These are phyloP conservation scores for Cutaneotrichosporon sp. DNA, from an alignment of 1,284 basidiomycete species.

Conservation along the genomic window DNA sequence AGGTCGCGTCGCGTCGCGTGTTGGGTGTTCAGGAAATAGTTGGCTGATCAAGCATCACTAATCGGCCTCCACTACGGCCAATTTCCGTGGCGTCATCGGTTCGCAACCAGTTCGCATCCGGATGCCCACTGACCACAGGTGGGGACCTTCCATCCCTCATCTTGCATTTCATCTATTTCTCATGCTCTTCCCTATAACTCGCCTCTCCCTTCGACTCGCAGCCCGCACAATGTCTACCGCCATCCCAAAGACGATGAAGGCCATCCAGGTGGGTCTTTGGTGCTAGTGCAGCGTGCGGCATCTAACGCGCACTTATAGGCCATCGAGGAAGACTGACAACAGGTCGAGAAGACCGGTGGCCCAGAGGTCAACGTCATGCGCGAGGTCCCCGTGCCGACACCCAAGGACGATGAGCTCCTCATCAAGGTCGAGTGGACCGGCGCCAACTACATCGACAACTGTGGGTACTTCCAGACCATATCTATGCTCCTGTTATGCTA, in stretches of 20 bases:
- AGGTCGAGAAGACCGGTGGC: slow-evolving; percentile 62
- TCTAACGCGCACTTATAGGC: neutral
- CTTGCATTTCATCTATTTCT: neutral
- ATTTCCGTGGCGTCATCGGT: neutral
- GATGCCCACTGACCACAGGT: no score
- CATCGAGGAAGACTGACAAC: neutral
- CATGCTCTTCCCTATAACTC: slow-evolving; percentile 12
- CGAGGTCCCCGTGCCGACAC: slow-evolving; percentile 63
- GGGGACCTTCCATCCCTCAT: neutral
- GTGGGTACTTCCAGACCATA: slow-evolving; percentile 33
- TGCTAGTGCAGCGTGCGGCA: neutral
- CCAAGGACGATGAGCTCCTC: slow-evolving; percentile 66
- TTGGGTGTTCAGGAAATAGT: neutral
- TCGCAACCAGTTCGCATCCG: neutral
- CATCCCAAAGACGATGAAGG: slow-evolving; percentile 57
- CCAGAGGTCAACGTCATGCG: slow-evolving; percentile 65
- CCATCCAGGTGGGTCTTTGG: slow-evolving; percentile 50
- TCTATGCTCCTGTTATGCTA: neutral
- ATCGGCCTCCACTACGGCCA: neutral
- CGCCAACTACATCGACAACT: slow-evolving; percentile 69
- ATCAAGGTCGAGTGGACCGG: slow-evolving; percentile 70
- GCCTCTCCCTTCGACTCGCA: slow-evolving; percentile 6
- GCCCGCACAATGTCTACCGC: slow-evolving; percentile 28
- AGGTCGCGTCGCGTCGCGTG: neutral
- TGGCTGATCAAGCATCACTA: neutral